A percentile compares a stretch with the other conserved stretches of the same genome.
Conservation (phyloP, 2,329 filamentous ascomycete species). For the Clarireedia hainanense region DNA sequence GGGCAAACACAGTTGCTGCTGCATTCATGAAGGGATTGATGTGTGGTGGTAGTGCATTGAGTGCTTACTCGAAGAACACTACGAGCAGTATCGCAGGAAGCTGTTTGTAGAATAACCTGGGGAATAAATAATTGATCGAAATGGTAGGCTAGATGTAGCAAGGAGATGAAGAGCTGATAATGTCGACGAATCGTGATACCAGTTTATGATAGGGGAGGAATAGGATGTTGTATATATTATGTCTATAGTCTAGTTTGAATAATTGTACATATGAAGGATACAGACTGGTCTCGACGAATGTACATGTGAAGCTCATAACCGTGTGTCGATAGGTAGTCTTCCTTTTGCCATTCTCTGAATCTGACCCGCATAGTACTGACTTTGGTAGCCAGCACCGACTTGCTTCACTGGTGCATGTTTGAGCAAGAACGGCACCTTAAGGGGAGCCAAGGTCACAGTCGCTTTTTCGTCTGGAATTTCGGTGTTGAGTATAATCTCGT, state of each 20-base stretch:
- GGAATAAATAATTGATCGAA: too few relatives aligned
- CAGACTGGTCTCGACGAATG: neutral
- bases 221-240: too few relatives aligned
- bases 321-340: neutral
- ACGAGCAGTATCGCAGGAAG: slow-evolving; percentile 21
- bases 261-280: neutral
- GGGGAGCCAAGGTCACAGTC: slow-evolving; percentile 4
- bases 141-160: too few relatives aligned
- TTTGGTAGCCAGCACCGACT: slow-evolving; percentile 14
- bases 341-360: slow-evolving; percentile 24
- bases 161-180: too few relatives aligned
- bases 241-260: neutral
- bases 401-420: slow-evolving; percentile 9
- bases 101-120: slow-evolving; percentile 14
- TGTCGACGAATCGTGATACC: too few relatives aligned
- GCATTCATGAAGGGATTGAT: slow-evolving; percentile 44
- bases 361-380: slow-evolving; percentile 24
- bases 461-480: slow-evolving; percentile 22
- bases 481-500: slow-evolving; percentile 30
- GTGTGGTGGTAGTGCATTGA: slow-evolving; percentile 19
- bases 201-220: too few relatives aligned
- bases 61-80: slow-evolving; percentile 22
- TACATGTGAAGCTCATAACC: neutral
- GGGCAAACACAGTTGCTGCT: slow-evolving; percentile 42
- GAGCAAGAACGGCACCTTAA: slow-evolving; percentile 7